Percentiles rank a stretch among this genome's conserved stretches.
These are phyloP conservation scores for Coemansia sp. DNA, from an alignment of 192 early-diverging fungal genomes.

Conservation along the genomic window DNA sequence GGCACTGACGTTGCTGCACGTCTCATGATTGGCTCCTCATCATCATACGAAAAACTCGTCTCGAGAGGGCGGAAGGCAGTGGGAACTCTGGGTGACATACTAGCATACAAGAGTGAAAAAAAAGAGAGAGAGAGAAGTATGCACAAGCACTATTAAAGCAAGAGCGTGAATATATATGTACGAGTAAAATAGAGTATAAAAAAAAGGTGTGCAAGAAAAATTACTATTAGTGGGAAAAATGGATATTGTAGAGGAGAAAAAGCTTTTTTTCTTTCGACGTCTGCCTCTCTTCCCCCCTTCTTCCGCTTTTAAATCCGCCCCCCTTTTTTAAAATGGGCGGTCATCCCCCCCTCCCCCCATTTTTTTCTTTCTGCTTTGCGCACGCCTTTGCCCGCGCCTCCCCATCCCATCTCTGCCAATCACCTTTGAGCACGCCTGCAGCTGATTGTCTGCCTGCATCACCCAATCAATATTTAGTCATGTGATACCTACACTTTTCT, in stretches of 20 bases:
- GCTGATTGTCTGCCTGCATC: not conserved
- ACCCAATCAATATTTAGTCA: not conserved
- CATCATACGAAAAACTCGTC: conserved; percentile 23
- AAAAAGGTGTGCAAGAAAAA: conserved; percentile 4
- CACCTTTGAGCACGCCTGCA: conserved; percentile 7
- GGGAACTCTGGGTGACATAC: conserved; percentile 44
- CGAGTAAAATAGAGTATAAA: not conserved
- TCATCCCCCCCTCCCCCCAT: conserved; percentile 9
- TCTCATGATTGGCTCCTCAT: conserved; percentile 11
- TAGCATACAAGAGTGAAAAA: conserved; percentile 12
- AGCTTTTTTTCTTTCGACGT: conserved; percentile 7
- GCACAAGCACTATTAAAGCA: conserved; percentile 17
- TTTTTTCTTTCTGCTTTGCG: conserved; percentile 11
- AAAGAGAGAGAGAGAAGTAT: not conserved
- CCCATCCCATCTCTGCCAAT: conserved; percentile 1
- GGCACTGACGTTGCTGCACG: conserved; percentile 42
- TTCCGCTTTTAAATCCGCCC: conserved; percentile 7
- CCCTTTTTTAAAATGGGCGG: conserved; percentile 4
- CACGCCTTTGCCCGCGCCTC: not conserved
- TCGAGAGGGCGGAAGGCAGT: conserved; percentile 55
- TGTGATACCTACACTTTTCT: not conserved
- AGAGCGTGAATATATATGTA: conserved; percentile 5
- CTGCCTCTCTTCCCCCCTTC: conserved; percentile 3
- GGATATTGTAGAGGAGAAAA: conserved; percentile 14
- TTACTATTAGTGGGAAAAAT: conserved; percentile 1